Conservation (phyloP, 352 stramenopile genomes). For the Phytopythium cucurbitacearum region DNA sequence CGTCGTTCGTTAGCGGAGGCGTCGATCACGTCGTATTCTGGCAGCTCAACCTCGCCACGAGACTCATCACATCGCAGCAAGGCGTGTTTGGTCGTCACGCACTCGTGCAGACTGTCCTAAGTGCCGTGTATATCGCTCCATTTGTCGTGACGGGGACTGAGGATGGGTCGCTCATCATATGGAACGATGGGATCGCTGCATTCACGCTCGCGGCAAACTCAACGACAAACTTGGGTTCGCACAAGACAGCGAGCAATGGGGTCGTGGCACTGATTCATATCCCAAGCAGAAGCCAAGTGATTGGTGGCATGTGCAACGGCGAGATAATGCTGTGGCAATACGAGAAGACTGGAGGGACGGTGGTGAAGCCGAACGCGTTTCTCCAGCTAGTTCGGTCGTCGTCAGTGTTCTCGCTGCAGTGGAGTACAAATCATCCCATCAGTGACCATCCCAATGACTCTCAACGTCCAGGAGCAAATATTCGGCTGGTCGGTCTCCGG, state of each 20-base stretch:
- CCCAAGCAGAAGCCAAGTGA: slow-evolving; percentile 26
- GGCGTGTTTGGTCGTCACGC: slow-evolving; percentile 66
- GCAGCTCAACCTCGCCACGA: slow-evolving; percentile 39
- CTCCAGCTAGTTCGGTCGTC: slow-evolving; percentile 19
- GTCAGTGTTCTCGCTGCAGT: slow-evolving; percentile 11
- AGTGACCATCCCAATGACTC: too few species aligned
- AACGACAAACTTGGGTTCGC: neutral
- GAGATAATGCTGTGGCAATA: slow-evolving; percentile 33
- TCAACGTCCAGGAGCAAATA: neutral
- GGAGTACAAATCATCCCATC: slow-evolving; percentile 1
- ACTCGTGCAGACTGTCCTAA: slow-evolving; percentile 42
- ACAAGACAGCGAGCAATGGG: slow-evolving; percentile 2
- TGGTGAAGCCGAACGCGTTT: slow-evolving; percentile 22
- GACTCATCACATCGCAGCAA: slow-evolving; percentile 43
- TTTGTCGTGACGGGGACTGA: slow-evolving; percentile 56
- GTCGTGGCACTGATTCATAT: slow-evolving; percentile 38
- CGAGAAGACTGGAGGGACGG: neutral
- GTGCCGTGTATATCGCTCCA: slow-evolving; percentile 27
- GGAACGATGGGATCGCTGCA: slow-evolving; percentile 46
- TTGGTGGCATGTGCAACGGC: slow-evolving; percentile 34
- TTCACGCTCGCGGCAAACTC: slow-evolving; percentile 24
- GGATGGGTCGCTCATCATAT: slow-evolving; percentile 46
- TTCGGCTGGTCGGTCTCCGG: slow-evolving; percentile 4
- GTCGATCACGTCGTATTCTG: slow-evolving; percentile 70
- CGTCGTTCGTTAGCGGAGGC: slow-evolving; percentile 58